Evolutionary conservation across 495 filamentous ascomycete species (phyloP).

Genomic region (Penicillium ochrochloron): DNA sequence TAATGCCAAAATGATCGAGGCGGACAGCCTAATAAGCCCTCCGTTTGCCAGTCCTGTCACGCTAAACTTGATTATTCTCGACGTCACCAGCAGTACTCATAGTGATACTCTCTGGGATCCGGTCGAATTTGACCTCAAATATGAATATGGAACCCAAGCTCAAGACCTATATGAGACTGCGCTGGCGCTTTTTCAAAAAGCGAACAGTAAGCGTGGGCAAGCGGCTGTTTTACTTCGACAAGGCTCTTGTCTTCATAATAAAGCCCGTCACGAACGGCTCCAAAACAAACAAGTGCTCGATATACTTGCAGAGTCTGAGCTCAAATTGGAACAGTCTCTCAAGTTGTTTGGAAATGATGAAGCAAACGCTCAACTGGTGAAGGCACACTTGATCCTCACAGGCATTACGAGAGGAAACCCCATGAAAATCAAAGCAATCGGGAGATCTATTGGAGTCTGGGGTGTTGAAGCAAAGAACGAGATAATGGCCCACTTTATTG

Average conservation of each 20-base stretch:
- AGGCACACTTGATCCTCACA: conserved; percentile 28
- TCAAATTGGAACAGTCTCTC: conserved; percentile 21
- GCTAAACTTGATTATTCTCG: conserved; percentile 27
- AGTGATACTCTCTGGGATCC: conserved; percentile 30
- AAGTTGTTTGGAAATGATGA: conserved; percentile 30
- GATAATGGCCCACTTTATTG: conserved; percentile 21
- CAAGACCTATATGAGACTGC: conserved; percentile 20
- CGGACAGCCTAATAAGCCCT: conserved; percentile 26
- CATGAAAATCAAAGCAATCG: conserved; percentile 17
- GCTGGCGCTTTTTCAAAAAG: conserved; percentile 20
- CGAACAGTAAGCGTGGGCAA: conserved; percentile 23
- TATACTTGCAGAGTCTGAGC: conserved; percentile 18
- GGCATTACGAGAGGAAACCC: conserved; percentile 22
- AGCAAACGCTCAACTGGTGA: conserved; percentile 26
- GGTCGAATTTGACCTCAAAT: conserved; percentile 20
- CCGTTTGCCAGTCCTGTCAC: conserved; percentile 31
- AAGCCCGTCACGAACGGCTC: conserved; percentile 13
- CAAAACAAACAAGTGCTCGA: conserved; percentile 7
- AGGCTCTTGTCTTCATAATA: conserved; percentile 27
- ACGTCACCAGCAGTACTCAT: conserved; percentile 5
- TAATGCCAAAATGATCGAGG: conserved; percentile 30
- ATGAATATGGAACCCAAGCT: conserved; percentile 19
- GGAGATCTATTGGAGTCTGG: conserved; percentile 30
- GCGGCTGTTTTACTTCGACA: conserved; percentile 32
- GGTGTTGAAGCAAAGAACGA: conserved; percentile 27